Conservation (phyloP, 2,329 filamentous ascomycete genomes). For the Cordyceps cateniannulata region DNA sequence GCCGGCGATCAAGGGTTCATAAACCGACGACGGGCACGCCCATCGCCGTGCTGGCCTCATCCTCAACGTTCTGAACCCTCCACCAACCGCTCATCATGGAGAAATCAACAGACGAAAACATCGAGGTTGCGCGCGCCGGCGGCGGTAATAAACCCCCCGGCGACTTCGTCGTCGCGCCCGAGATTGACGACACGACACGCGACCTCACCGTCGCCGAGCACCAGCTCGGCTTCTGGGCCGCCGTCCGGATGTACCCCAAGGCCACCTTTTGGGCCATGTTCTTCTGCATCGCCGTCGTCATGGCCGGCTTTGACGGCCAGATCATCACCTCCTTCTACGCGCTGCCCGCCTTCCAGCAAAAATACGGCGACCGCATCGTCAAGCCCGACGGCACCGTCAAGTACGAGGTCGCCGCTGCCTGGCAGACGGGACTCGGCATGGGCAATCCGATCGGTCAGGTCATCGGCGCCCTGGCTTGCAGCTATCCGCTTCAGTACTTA, state of each 20-base stretch:
- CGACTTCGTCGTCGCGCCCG: background rate
- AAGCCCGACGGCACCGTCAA: conserved; percentile 36
- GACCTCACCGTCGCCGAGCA: conserved; percentile 20
- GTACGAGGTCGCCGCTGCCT: conserved; percentile 37
- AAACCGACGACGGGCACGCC: background rate
- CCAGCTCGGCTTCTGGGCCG: conserved; percentile 25
- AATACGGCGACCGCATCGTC: conserved; percentile 24
- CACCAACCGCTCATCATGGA: background rate
- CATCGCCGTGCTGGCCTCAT: background rate
- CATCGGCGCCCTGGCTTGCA: conserved; percentile 31
- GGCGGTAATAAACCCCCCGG: background rate
- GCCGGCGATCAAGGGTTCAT: background rate
- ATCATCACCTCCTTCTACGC: conserved; percentile 34
- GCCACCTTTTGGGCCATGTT: conserved; percentile 25
- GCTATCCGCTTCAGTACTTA: conserved; percentile 29
- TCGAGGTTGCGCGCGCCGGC: background rate
- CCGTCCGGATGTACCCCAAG: conserved; percentile 31
- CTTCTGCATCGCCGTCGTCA: conserved; percentile 24
- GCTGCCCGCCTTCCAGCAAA: conserved; percentile 25
- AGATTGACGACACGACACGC: conserved; percentile 19
- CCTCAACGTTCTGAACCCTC: background rate
- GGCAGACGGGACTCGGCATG: conserved; percentile 43
- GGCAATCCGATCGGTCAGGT: conserved; percentile 40
- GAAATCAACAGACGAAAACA: background rate
- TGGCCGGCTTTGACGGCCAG: conserved; percentile 29